Evolutionary conservation across 805 yeast genomes (phyloP).

Genomic region (Suhomyces sp.): DNA sequence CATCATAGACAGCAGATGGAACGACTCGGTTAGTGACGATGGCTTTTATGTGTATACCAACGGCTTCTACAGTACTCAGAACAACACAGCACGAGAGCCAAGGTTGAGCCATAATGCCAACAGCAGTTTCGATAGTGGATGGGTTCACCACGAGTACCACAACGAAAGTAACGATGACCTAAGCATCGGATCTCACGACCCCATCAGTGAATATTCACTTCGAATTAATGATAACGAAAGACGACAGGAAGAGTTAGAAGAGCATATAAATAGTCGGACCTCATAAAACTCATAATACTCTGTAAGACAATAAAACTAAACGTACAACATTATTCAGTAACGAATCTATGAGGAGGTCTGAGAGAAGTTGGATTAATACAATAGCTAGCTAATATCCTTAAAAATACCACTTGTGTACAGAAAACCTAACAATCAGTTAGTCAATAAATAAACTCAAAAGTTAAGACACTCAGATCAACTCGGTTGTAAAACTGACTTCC

Average conservation of each 20-base stretch:
- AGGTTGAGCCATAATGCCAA: constrained; percentile 4
- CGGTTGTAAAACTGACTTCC: too few relatives aligned
- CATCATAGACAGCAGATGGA: constrained; percentile 10
- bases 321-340: too few relatives aligned
- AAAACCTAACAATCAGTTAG: too few relatives aligned
- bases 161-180: constrained; percentile 11
- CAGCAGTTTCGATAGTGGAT: constrained; percentile 14
- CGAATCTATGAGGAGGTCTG: too few relatives aligned
- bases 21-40: constrained; percentile 36
- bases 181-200: constrained; percentile 10
- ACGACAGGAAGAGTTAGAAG: not conserved
- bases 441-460: too few relatives aligned
- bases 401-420: too few relatives aligned
- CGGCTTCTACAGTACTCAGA: constrained; percentile 32
- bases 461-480: too few relatives aligned
- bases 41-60: constrained; percentile 44
- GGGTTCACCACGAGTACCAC: constrained; percentile 13
- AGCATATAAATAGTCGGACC: not conserved
- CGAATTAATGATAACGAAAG: constrained; percentile 1
- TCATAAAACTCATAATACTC: too few relatives aligned
- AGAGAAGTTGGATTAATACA: too few relatives aligned
- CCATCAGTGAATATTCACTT: not conserved
- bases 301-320: too few relatives aligned
- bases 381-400: too few relatives aligned
- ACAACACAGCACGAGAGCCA: constrained; percentile 14